Base-by-base conservation (phyloP, 306 rosid genomes). In the Mimosa pudica region DNA sequence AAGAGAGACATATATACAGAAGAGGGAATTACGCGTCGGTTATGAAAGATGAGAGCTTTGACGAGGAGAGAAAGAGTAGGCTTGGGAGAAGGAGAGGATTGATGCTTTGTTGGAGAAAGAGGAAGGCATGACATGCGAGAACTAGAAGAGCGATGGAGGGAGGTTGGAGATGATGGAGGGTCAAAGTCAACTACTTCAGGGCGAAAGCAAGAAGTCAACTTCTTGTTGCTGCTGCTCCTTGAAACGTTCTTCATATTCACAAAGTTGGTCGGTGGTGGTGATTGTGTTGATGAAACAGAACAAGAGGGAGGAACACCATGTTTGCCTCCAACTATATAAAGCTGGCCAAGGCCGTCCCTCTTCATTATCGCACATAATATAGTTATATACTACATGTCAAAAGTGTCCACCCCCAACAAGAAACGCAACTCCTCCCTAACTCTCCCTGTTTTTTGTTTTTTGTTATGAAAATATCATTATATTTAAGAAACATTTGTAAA, bases 121-220 rank as follows among this genome's bases (percentile, higher is more conserved):
- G 68, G 63, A 30, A 69, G 33, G 24, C 61, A 86, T 3, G 78
- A 20, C 8, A 82, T 81, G 63, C 85, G 84, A 55, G 74, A 62
- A 51, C 74, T 79, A 16, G 82, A 16, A 6, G 90, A 44, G 52
- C 68, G 76, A 73, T 57, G 51, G 30, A 30, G 0, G 41, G 13
- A 80, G 45, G 55, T 0, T 18, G 60, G 17, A n/a, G 61, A n/a
- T 89, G 17, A 2, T 90, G 82, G 35, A 81, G 86, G 81, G 70
- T 86, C 97, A 46, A 86, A 68, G 57, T 88, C 92, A 14, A 79
- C 87, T 11, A 79, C 87, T 14, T 47, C 84, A 8, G 97, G 93
- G 65, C 91, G 95, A 73, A 70, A 70, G 55, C 98, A 94, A 49
- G 84, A 88, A 76, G 90, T 76, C 78, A 92, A 85, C 86, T 74